phyloP scores from a whole-genome alignment of 495 filamentous ascomycete species.

The Penicillium fimorum region DNA sequence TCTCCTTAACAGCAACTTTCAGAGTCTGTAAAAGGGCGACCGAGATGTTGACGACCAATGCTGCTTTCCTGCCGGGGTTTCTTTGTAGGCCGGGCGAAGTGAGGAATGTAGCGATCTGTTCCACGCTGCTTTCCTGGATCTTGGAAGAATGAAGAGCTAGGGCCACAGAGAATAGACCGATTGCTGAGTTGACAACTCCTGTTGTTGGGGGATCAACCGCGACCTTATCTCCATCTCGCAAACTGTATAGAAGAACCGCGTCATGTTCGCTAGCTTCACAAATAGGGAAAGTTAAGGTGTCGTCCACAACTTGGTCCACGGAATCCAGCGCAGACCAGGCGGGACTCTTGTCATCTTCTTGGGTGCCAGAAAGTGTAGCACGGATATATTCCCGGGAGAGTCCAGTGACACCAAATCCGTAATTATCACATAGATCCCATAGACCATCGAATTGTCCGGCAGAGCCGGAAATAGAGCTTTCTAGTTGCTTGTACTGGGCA shows the following conservation, averaged over 20 bases:
- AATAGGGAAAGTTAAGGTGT: conserved; percentile 67
- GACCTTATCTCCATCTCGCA: conserved; percentile 41
- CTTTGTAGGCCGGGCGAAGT: conserved; percentile 76
- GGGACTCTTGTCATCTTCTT: conserved; percentile 53
- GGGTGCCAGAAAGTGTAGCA: conserved; percentile 67
- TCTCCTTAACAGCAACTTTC: conserved; percentile 81
- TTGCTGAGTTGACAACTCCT: conserved; percentile 90
- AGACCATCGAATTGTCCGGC: conserved; percentile 85
- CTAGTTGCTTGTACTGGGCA: conserved; percentile 77
- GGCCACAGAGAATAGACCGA: conserved; percentile 85
- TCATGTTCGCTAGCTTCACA: conserved; percentile 87
- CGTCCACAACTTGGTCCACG: conserved; percentile 69
- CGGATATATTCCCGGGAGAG: conserved; percentile 75
- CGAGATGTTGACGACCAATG: conserved; percentile 86
- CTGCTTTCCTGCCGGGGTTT: conserved; percentile 83
- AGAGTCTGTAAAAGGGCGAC: conserved; percentile 75
- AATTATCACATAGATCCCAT: conserved; percentile 95
- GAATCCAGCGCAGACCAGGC: conserved; percentile 62
- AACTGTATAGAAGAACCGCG: conserved; percentile 74
- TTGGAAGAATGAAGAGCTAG: conserved; percentile 83
- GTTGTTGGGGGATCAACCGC: conserved; percentile 83
- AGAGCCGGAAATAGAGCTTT: conserved; percentile 89
- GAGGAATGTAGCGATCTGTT: conserved; percentile 85
- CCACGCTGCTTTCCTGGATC: conserved; percentile 92
- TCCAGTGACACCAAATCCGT: conserved; percentile 87